Evolutionary conservation across 2,329 filamentous ascomycete genomes (phyloP).

Genomic region (Trichoderma sp.): DNA sequence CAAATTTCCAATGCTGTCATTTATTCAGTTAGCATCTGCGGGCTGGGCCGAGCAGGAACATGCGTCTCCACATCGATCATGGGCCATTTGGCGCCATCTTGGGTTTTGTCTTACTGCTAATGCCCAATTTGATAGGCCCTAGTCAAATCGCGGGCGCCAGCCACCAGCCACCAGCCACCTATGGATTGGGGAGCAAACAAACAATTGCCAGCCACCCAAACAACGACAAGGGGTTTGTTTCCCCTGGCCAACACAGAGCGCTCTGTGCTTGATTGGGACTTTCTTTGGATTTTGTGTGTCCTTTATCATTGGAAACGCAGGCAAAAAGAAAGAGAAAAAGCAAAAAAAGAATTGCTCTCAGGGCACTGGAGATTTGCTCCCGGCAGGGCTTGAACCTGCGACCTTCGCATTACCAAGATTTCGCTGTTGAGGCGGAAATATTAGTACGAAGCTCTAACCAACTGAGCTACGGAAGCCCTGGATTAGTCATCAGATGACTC

Average conservation of each 20-base stretch:
- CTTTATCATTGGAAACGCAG: neutral
- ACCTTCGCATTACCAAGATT: conserved; percentile 21
- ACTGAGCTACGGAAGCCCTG: conserved; percentile 20
- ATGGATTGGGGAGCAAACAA: neutral
- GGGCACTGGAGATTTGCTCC: conserved; percentile 16
- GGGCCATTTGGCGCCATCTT: neutral
- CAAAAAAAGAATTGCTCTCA: conserved; percentile 10
- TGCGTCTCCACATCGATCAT: conserved; percentile 1
- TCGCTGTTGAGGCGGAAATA: neutral
- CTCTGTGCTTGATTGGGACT: neutral
- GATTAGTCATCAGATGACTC: neutral
- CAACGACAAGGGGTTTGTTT: neutral
- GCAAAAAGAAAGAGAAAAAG: neutral
- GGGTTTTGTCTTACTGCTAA: neutral
- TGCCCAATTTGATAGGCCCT: neutral
- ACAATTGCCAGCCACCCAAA: neutral
- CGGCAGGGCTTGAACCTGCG: conserved; percentile 24
- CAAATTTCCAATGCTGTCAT: neutral
- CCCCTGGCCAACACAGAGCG: neutral
- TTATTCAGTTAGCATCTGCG: conserved; percentile 6
- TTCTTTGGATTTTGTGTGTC: neutral
- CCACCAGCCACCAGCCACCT: neutral
- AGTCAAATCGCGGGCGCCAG: neutral
- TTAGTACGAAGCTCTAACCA: conserved; percentile 22
- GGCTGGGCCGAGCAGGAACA: conserved; percentile 14